phyloP scores from a whole-genome alignment of 805 yeast genomes.

The Kurtzmaniella fragi region DNA sequence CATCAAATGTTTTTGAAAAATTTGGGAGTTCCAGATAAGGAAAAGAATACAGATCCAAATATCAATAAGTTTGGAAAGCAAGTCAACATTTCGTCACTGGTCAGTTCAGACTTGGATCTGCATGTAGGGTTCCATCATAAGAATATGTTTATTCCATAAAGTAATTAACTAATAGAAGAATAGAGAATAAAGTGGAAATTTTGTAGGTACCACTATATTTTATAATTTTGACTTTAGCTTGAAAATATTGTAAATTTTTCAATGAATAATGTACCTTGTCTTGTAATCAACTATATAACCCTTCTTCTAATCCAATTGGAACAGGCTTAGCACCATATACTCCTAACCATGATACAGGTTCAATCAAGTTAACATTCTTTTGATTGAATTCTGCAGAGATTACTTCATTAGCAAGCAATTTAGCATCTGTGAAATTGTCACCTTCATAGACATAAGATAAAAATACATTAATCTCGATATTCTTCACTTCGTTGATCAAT shows the following conservation, averaged over 20 bases:
- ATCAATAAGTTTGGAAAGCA: no score
- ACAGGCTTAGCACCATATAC: slow-evolving; percentile 72
- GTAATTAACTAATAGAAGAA: no score
- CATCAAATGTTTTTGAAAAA: slow-evolving; percentile 1
- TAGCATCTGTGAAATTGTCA: slow-evolving; percentile 76
- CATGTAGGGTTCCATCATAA: no score
- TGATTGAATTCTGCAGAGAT: slow-evolving; percentile 16
- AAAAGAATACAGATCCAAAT: no score
- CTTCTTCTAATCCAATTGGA: slow-evolving; percentile 70
- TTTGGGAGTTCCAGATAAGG: not conserved
- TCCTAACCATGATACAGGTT: slow-evolving; percentile 80
- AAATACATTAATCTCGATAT: slow-evolving; percentile 30
- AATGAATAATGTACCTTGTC: no score
- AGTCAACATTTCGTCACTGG: no score
- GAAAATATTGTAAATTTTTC: no score
- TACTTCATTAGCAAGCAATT: slow-evolving; percentile 38
- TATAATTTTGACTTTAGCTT: no score
- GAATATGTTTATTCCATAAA: no score
- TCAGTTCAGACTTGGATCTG: no score
- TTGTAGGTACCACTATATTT: no score
- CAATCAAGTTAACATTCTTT: slow-evolving; percentile 25
- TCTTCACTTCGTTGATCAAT: slow-evolving; percentile 4
- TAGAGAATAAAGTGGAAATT: no score
- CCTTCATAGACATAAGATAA: slow-evolving; percentile 80
- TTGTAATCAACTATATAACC: slow-evolving; percentile 57